Evolutionary conservation across 2,329 filamentous ascomycete genomes (phyloP), one percentile per base, ranked within the genome.

Genomic region (Ceratocystis alfenasii): DNA sequence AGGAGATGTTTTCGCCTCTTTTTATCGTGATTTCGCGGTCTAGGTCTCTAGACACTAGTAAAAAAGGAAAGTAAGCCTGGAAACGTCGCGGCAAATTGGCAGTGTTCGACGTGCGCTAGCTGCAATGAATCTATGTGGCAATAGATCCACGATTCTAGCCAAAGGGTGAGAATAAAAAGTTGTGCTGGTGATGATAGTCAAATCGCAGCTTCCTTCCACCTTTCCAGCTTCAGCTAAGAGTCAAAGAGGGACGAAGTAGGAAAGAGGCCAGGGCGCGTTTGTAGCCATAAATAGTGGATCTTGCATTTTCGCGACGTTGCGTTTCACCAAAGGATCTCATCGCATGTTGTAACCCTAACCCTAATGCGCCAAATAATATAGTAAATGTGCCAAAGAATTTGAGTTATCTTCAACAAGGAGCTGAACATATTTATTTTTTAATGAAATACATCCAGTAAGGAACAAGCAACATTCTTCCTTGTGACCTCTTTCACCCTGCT

Each of bases 241-340:
- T 20, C 15, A 36, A 20, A 61, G 48, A 25, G 3, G 61, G 65
- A 66, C 25, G 10, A 53, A 53, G 20, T 15, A 53, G 48, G 48
- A 45, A 63, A 44, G 53, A 46, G 48, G 63, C 46, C 66, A 48
- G 66, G 66, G 63, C 66, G 66, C 66, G 66, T 67, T 30, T 61
- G 50, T 64, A 65, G 66, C 57, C 63, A 46, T 59, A 46, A 64
- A 67, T 46, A 67, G 66, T 67, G 66, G 66, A 44, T 61, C 66
- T 48, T 22, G 33, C n/a, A 61, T 65, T 64, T 67, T 67, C 66
- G 66, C 66, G 66, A 67, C 66, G 20, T 62, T 41, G 28, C 59
- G 59, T 62, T 45, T 22, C 48, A 53, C 48, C 12, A 15, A 53
- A 25, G 20, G 20, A 10, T 20, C 5, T 53, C 5, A 25, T 28